These are phyloP conservation scores for Spathaspora sp. DNA, from an alignment of 1,139 yeast species.

Conservation along the genomic window DNA sequence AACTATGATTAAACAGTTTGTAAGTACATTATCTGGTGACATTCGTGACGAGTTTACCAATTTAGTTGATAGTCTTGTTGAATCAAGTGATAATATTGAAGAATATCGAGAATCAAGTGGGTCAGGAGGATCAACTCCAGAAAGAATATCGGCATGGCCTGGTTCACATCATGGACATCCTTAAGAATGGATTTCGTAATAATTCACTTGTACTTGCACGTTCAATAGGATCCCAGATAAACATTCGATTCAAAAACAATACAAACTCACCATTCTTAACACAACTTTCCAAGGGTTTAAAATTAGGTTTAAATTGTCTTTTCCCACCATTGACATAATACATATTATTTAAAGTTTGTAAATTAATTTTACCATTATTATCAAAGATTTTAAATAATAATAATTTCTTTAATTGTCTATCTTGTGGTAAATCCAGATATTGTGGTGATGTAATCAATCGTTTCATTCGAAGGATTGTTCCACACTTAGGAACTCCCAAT, in stretches of 20 bases:
- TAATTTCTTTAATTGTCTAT: slow-evolving; percentile 29
- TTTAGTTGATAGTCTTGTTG: slow-evolving; percentile 10
- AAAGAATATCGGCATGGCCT: slow-evolving; percentile 63
- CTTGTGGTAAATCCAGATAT: slow-evolving; percentile 14
- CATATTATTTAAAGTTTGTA: slow-evolving; percentile 23
- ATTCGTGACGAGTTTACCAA: slow-evolving; percentile 8
- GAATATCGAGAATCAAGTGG: slow-evolving; percentile 18
- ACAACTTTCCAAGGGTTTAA: slow-evolving; percentile 35
- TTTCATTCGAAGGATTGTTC: slow-evolving; percentile 25
- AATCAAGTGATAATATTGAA: slow-evolving; percentile 19
- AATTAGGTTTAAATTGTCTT: slow-evolving; percentile 27
- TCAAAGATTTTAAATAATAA: slow-evolving; percentile 42
- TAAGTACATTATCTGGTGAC: slow-evolving; percentile 8
- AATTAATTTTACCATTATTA: slow-evolving; percentile 36
- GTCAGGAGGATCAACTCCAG: slow-evolving; percentile 30
- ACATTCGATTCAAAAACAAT: slow-evolving; percentile 37
- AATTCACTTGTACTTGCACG: slow-evolving; percentile 46
- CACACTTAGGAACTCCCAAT: slow-evolving; percentile 59
- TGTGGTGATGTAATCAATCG: slow-evolving; percentile 10
- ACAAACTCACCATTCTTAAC: slow-evolving; percentile 8
- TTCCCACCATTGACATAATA: slow-evolving; percentile 22
- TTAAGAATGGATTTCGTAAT: slow-evolving; percentile 35
- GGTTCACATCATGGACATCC: slow-evolving; percentile 70
- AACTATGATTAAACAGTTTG: slow-evolving; percentile 14
- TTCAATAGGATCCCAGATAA: slow-evolving; percentile 57